phyloP scores from a whole-genome alignment of 2,329 filamentous ascomycete species.

The Xylariaceae sp. region DNA sequence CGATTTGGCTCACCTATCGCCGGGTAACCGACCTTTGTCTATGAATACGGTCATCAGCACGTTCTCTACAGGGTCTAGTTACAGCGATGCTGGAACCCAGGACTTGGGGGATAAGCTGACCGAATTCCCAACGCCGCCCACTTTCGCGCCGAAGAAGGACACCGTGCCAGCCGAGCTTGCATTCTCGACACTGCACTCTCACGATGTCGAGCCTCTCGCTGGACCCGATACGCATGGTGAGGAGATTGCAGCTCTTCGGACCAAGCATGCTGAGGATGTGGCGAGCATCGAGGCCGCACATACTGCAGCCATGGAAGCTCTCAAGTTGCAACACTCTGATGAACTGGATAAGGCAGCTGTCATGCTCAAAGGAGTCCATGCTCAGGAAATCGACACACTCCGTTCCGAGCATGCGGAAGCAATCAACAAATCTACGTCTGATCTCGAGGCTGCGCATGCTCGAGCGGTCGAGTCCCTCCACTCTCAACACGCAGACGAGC shows the following conservation, averaged over 20 bases:
- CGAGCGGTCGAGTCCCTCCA: conserved; percentile 21
- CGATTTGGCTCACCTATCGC: conserved; percentile 14
- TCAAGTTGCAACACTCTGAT: conserved; percentile 22
- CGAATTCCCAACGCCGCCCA: conserved; percentile 50
- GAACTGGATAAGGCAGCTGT: conserved; percentile 10
- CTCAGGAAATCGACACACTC: conserved; percentile 17
- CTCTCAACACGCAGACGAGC: conserved; percentile 22
- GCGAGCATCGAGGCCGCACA: conserved; percentile 24
- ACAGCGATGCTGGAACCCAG: conserved; percentile 50
- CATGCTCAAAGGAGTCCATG: conserved; percentile 9
- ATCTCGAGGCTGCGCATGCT: conserved; percentile 16
- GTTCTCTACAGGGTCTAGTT: conserved; percentile 41
- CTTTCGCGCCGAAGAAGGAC: conserved; percentile 32
- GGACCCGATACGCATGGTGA: conserved; percentile 24
- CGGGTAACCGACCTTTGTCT: conserved; percentile 36
- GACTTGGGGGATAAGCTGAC: conserved; percentile 48
- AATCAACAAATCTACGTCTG: conserved; percentile 9
- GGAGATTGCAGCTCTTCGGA: conserved; percentile 32
- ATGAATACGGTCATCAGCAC: conserved; percentile 42
- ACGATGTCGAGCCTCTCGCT: conserved; percentile 35
- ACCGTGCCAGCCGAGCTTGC: conserved; percentile 33
- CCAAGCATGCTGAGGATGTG: conserved; percentile 25
- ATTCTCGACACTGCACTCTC: conserved; percentile 40
- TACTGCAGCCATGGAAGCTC: conserved; percentile 19
- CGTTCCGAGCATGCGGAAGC: conserved; percentile 13